Evolutionary conservation across 768 basidiomycete genomes (phyloP).

Genomic region (Suillus subalutaceus): DNA sequence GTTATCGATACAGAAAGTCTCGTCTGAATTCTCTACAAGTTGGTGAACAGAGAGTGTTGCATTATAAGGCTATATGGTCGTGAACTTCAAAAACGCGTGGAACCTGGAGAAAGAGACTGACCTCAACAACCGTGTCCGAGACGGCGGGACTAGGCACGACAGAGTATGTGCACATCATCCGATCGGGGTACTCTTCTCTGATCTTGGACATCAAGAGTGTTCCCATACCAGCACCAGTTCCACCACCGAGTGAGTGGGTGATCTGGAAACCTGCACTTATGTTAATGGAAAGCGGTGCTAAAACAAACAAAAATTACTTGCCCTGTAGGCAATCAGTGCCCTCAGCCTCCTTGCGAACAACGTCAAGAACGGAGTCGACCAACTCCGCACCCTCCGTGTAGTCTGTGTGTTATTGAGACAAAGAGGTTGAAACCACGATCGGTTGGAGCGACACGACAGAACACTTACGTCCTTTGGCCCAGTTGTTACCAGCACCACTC

Average conservation of each 20-base stretch:
- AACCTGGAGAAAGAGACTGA: slow-evolving; percentile 29
- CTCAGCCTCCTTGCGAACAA: slow-evolving; percentile 99
- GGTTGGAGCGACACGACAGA: not conserved
- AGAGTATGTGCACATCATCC: slow-evolving; percentile 99
- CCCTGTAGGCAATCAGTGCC: slow-evolving; percentile 96
- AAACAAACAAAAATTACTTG: slow-evolving; percentile 35
- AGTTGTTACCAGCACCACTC: slow-evolving; percentile 99
- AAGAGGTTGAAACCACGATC: not conserved
- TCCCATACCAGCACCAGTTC: slow-evolving; percentile 99
- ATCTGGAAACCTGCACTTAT: slow-evolving; percentile 86
- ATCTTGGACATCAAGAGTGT: slow-evolving; percentile 99
- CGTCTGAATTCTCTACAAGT: slow-evolving; percentile 98
- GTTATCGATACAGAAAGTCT: slow-evolving; percentile 99
- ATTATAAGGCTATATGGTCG: slow-evolving; percentile 82
- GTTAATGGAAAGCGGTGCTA: slow-evolving; percentile 8
- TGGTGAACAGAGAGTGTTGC: slow-evolving; percentile 98
- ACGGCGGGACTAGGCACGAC: slow-evolving; percentile 98
- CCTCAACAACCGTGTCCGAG: slow-evolving; percentile 98
- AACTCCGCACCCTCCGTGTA: slow-evolving; percentile 98
- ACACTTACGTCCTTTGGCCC: slow-evolving; percentile 98
- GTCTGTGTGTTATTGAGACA: slow-evolving; percentile 34
- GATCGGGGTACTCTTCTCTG: slow-evolving; percentile 97
- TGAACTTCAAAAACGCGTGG: not conserved
- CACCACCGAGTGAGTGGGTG: slow-evolving; percentile 98
- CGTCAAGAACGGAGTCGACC: slow-evolving; percentile 96